Base-by-base conservation (phyloP, 257 asterid species). In the Pogostemon cablin region DNA sequence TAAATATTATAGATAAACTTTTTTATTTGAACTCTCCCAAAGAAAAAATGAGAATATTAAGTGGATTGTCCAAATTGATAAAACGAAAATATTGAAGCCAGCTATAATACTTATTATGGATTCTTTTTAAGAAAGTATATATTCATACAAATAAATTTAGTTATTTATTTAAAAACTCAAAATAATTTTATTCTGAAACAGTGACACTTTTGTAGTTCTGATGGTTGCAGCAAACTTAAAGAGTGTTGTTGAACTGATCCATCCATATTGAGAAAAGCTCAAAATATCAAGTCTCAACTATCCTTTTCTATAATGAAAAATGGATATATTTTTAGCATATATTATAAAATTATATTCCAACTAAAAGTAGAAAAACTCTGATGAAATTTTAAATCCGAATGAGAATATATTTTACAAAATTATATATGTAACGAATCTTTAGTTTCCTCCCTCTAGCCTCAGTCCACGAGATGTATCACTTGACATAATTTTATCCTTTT, bases 241-340 rank as follows among this genome's bases (percentile, higher is more conserved):
- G 69, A 65, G 65, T 75, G 86, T 79, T 71, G 89, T 80, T 86
- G 71, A 84, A 79, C 86, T 77, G 83, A 80, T 86, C 76, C 65
- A 81, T 79, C 85, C 69, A 79, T 86, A 73, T 49, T 2, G 15
- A 9, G 32, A 64, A 38, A 52, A 8, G 62, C 35, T n/a, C 69
- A 64, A 65, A 77, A 77, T 65, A 77, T 40, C 60, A 71, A 9
- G n/a, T 47, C 37, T 34, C 40, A 70, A 72, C 78, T 60, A 77
- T 72, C 81, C 17, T 52, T 77, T 61, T 72, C 78, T 40, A 4
- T 53, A 62, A 40, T 67, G 52, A 6, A 55, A 67, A 67, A n/a
- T 17, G 35, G 15, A 67, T 59, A 65, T 17, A 43, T 42, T 37
- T 65, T 48, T 77, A 54, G 40, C 20, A 47, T 57, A 15, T 50